Conservation (phyloP, 257 asterid genomes). For the Lantana camara region DNA sequence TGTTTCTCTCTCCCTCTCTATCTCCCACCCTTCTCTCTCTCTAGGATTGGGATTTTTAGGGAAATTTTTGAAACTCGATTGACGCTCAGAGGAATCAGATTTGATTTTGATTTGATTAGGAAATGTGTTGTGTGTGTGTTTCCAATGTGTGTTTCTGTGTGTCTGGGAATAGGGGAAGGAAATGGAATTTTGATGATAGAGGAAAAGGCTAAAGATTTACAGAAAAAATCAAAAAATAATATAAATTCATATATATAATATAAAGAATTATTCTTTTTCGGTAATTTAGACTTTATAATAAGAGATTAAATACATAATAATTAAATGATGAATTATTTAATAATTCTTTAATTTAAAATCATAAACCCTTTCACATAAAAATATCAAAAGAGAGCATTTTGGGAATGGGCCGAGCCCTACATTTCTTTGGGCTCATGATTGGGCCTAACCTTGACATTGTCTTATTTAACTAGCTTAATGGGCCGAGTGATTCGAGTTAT, state of each 20-base stretch:
- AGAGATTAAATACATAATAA: too few species aligned
- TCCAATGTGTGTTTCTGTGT: constrained; percentile 32
- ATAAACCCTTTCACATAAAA: too few species aligned
- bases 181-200: constrained; percentile 23
- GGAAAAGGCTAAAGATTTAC: not conserved
- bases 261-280: not conserved
- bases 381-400: too few species aligned
- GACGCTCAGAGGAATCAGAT: constrained; percentile 45
- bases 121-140: constrained; percentile 26
- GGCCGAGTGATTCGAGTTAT: too few species aligned
- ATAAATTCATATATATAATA: not conserved
- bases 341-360: too few species aligned
- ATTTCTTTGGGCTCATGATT: too few species aligned
- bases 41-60: constrained; percentile 33
- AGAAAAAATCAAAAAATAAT: not conserved
- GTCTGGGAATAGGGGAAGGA: constrained; percentile 26
- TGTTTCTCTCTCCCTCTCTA: not conserved
- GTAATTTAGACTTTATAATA: not conserved
- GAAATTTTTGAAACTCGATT: constrained; percentile 40
- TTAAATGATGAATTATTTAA: too few species aligned
- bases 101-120: constrained; percentile 48
- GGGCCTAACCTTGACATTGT: too few species aligned
- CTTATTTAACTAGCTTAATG: too few species aligned
- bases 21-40: not conserved
- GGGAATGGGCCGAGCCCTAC: too few species aligned